Evolutionary conservation across 2,329 filamentous ascomycete genomes (phyloP), one percentile per base, ranked within the genome.

Genomic region (Monilinia fructicola): DNA sequence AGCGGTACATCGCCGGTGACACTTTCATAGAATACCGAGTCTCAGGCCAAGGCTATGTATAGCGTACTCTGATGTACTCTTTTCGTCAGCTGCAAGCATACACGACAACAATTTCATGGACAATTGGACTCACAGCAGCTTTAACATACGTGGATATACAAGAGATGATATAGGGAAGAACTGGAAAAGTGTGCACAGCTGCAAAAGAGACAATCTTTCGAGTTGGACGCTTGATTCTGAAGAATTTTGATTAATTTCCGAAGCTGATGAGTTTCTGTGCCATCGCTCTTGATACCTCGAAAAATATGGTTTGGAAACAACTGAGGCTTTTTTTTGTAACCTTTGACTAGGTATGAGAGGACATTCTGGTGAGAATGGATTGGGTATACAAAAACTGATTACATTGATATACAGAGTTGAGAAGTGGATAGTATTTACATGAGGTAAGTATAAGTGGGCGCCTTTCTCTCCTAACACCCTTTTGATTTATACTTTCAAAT

Each of bases 331-430:
- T 35, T 35, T 35, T 35, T 35, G 31, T 7, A 35, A 35, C 31
- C 31, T 35, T 35, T 35, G 31, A 35, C 5, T 6, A 35, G 31
- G 31, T 35, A 40, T 40, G 40, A 16, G 1, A 42, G 12, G 16
- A 52, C 4, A 28, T 26, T 2, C 14, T 28, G 5, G 23, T 3
- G 12, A 28, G n/a, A 26, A 52, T 26, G 10, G 40, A 1, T 7
- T 4, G 23, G 35, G n/a, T 58, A 58, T 42, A n/a, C 9, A 46
- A 31, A 38, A 50, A 35, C n/a, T 50, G 28, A 10, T 50, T 26
- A 18, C 26, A 50, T 50, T 48, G n/a, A 61, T 61, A 38, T 52
- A 50, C 28, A 61, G 58, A 52, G 58, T 61, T 60, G 56, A 38
- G 56, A 60, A 48, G 56, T 21, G 10, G 31, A 61, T 50, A 50